A percentile compares a stretch with the other conserved stretches of the same genome.
These are phyloP conservation scores for Suhomyces sp. DNA, from an alignment of 805 yeast species.

Conservation along the genomic window DNA sequence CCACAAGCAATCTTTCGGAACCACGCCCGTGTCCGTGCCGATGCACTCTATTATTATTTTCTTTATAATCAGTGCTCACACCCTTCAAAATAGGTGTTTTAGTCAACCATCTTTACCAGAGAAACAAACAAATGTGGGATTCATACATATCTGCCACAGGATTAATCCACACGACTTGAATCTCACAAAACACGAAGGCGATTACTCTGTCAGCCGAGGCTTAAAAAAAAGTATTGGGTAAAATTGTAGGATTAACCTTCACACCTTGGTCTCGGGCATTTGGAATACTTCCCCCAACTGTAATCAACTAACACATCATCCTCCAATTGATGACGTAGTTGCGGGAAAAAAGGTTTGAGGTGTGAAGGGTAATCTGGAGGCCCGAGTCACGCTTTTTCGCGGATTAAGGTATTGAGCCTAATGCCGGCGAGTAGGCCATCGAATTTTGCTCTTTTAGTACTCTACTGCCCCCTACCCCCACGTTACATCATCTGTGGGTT, in stretches of 20 bases:
- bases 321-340: not conserved
- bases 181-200: not conserved
- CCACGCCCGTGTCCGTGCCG: not conserved
- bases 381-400: not conserved
- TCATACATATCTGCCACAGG: not conserved
- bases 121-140: not conserved
- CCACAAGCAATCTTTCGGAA: conserved; percentile 1
- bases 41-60: not conserved
- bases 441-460: not conserved
- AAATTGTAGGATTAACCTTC: not conserved
- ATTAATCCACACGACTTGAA: not conserved
- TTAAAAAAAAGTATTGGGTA: not conserved
- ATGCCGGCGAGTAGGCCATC: not conserved
- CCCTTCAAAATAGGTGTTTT: not conserved
- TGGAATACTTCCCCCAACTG: not conserved
- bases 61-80: not conserved
- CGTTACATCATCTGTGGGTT: conserved; percentile 1
- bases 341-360: not conserved
- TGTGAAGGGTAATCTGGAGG: not conserved
- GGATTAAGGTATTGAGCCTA: not conserved
- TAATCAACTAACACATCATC: not conserved
- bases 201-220: not conserved
- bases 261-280: not conserved
- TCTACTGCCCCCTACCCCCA: conserved; percentile 1
- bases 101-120: not conserved